Percentiles rank a stretch among this genome's conserved stretches.
Evolutionary conservation across 2,329 filamentous ascomycete species (phyloP).

Genomic region (Gnomoniopsis sp.): DNA sequence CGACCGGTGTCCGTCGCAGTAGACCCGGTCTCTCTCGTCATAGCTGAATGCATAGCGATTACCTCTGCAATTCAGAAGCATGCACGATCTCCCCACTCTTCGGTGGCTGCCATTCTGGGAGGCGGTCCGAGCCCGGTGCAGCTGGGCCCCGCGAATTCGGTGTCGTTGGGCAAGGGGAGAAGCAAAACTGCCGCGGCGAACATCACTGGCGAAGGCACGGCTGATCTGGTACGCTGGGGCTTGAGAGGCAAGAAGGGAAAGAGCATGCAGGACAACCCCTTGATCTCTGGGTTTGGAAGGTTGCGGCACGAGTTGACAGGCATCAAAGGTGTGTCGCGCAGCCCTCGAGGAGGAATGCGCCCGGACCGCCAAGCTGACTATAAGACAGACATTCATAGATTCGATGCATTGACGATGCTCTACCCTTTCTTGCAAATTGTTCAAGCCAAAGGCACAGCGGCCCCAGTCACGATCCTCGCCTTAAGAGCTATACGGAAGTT

Average conservation of each 20-base stretch:
- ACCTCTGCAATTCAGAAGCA: constrained; percentile 98
- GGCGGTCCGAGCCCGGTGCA: constrained; percentile 62
- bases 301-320: constrained; percentile 82
- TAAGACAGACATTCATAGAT: constrained; percentile 70
- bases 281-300: constrained; percentile 92
- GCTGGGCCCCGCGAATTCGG: constrained; percentile 45
- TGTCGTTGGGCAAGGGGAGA: constrained; percentile 35
- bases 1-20: constrained; percentile 74
- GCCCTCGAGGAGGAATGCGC: neutral
- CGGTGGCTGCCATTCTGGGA: constrained; percentile 91
- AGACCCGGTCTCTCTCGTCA: constrained; percentile 87
- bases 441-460: constrained; percentile 91
- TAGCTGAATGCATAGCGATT: constrained; percentile 98
- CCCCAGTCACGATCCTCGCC: constrained; percentile 91
- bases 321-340: constrained; percentile 62
- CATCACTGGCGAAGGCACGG: constrained; percentile 36
- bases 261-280: constrained; percentile 94
- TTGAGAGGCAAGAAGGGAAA: constrained; percentile 91
- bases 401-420: constrained; percentile 85
- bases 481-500: constrained; percentile 95
- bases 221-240: constrained; percentile 74
- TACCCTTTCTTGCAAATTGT: constrained; percentile 97
- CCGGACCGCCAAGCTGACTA: constrained; percentile 24
- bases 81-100: constrained; percentile 92
- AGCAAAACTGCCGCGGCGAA: constrained; percentile 38